These are phyloP conservation scores for Pythium rishiriense DNA, from an alignment of 352 stramenopile genomes.

Conservation along the genomic window DNA sequence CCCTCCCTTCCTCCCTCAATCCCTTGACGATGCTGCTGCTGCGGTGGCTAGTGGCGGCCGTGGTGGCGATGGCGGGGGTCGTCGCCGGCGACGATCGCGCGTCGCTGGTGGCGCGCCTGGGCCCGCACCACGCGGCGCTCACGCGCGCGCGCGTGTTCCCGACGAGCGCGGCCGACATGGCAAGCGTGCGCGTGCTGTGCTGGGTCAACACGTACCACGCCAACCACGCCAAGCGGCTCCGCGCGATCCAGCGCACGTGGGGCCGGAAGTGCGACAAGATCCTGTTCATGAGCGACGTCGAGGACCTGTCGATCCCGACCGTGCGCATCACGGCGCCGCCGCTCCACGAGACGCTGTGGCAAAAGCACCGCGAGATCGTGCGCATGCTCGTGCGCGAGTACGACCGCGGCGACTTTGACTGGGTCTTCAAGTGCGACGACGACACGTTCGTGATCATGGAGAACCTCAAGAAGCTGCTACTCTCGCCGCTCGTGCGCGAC, in stretches of 20 bases:
- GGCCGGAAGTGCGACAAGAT: constrained; percentile 82
- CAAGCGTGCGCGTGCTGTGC: constrained; percentile 67
- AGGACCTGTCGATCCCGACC: constrained; percentile 62
- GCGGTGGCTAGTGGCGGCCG: not conserved
- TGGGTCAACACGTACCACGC: constrained; percentile 86
- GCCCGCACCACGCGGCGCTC: constrained; percentile 69
- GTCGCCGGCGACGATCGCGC: too few relatives aligned
- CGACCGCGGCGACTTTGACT: constrained; percentile 67
- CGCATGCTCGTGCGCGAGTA: constrained; percentile 70
- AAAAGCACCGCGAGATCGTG: constrained; percentile 84
- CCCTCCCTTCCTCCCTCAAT: not conserved
- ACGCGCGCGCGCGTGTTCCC: constrained; percentile 64
- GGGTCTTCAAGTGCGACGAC: constrained; percentile 89
- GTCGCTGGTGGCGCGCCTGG: constrained; percentile 43
- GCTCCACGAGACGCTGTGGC: constrained; percentile 78
- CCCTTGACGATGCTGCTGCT: not conserved
- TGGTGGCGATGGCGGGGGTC: constrained; percentile 1
- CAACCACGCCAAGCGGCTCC: constrained; percentile 65
- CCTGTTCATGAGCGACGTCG: constrained; percentile 85
- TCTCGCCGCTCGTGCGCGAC: constrained; percentile 42
- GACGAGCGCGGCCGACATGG: constrained; percentile 36
- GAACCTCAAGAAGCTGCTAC: constrained; percentile 78
- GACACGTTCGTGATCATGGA: constrained; percentile 87
- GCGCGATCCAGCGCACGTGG: constrained; percentile 77
- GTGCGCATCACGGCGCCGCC: constrained; percentile 65